A percentile compares a stretch with the other conserved stretches of the same genome.
phyloP scores from a whole-genome alignment of 2,329 filamentous ascomycete genomes.

The Curvularia eragrostidis region DNA sequence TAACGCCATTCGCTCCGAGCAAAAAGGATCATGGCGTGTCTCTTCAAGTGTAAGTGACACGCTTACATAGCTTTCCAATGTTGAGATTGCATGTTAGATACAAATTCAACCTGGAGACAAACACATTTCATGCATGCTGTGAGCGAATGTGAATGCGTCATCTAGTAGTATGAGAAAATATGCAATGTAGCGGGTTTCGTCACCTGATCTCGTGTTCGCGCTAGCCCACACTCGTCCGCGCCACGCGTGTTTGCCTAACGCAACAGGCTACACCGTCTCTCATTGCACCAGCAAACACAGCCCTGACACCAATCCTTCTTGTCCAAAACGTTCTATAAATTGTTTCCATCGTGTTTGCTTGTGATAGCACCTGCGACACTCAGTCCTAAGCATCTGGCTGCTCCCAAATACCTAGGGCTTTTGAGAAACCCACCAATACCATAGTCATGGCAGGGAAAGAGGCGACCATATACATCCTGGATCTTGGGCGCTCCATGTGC shows the following conservation, averaged over 20 bases:
- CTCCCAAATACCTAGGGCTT: slow-evolving; percentile 1
- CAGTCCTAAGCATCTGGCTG: background rate
- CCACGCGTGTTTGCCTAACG: slow-evolving; percentile 14
- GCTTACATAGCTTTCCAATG: background rate
- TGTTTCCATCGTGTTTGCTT: background rate
- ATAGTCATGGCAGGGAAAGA: slow-evolving; percentile 87
- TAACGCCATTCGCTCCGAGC: slow-evolving; percentile 18
- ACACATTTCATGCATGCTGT: background rate
- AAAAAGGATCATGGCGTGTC: background rate
- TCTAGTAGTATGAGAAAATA: background rate
- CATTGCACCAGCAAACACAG: slow-evolving; percentile 1
- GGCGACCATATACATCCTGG: slow-evolving; percentile 88
- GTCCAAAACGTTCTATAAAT: background rate
- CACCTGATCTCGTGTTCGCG: slow-evolving; percentile 8
- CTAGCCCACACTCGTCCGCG: slow-evolving; percentile 3
- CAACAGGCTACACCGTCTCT: slow-evolving; percentile 10
- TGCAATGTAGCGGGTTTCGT: background rate
- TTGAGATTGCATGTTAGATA: background rate
- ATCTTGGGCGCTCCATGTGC: slow-evolving; percentile 86
- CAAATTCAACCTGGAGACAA: background rate
- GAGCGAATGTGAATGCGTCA: background rate
- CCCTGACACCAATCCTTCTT: background rate
- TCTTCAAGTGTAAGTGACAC: background rate
- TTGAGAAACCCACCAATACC: background rate
- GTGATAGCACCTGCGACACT: background rate